Evolutionary conservation across 1,139 yeast species (phyloP).

Genomic region (Pneumocystis carinii): DNA sequence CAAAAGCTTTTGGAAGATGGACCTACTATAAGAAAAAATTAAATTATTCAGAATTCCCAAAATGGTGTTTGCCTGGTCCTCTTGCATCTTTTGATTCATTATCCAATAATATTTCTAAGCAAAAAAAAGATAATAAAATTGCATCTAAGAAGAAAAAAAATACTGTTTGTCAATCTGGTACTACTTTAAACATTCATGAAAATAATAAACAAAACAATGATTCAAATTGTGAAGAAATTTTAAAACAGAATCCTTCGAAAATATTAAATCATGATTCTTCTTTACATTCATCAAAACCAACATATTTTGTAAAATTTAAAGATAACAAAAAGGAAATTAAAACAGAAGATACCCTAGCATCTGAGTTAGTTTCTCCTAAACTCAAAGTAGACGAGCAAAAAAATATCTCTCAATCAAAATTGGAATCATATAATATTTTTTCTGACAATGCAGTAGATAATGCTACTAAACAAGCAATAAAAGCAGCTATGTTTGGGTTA

Average conservation of each 20-base stretch:
- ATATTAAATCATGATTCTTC: neutral
- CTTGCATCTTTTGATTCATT: neutral
- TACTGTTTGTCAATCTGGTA: neutral
- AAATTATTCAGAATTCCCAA: neutral
- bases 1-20: conserved; percentile 14
- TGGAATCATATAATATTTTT: neutral
- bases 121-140: neutral
- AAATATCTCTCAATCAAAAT: neutral
- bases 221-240: neutral
- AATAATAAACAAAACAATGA: neutral
- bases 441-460: neutral
- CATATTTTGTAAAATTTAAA: neutral
- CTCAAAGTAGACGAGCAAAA: neutral
- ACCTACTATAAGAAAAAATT: neutral
- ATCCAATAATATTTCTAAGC: neutral
- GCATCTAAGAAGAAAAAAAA: neutral
- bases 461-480: neutral
- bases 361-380: neutral
- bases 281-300: neutral
- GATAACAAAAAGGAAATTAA: neutral
- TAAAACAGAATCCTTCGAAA: neutral
- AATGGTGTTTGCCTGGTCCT: neutral
- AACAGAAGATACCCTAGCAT: neutral
- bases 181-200: neutral
- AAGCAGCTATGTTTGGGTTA: neutral